Percentiles rank a stretch among this genome's conserved stretches.
Evolutionary conservation across 306 rosid species (phyloP).

Genomic region (Vigna nakashimae): DNA sequence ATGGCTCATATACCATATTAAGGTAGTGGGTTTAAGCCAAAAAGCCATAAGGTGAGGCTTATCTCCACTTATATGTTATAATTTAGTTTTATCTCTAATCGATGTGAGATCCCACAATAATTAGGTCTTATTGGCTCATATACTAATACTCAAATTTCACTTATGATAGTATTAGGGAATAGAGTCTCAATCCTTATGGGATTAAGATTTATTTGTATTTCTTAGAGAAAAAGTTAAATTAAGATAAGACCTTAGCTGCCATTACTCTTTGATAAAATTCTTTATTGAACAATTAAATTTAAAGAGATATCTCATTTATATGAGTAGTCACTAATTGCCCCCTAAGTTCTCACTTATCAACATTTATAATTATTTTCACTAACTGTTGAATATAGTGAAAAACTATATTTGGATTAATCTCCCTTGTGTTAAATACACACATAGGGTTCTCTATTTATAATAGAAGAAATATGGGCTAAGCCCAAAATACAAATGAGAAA

Average conservation of each 20-base stretch:
- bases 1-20: no score
- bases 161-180: not conserved
- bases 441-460: no score
- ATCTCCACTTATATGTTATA: no score
- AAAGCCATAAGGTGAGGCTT: no score
- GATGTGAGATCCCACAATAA: no score
- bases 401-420: no score
- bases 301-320: not conserved
- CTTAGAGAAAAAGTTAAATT: slow-evolving; percentile 7
- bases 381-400: no score
- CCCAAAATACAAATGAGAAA: no score
- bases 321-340: not conserved
- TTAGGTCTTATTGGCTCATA: slow-evolving; percentile 7
- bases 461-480: no score
- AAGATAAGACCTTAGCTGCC: not conserved
- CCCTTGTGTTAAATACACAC: no score
- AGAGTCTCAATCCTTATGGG: slow-evolving; percentile 2
- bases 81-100: no score
- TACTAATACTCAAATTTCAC: not conserved
- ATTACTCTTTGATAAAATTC: not conserved
- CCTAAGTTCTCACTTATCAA: slow-evolving; percentile 5
- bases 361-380: slow-evolving; percentile 26
- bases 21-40: no score
- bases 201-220: slow-evolving; percentile 5
- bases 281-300: not conserved